Base-by-base conservation (phyloP, 2,329 filamentous ascomycete species). In the Blastomyces percursus region DNA sequence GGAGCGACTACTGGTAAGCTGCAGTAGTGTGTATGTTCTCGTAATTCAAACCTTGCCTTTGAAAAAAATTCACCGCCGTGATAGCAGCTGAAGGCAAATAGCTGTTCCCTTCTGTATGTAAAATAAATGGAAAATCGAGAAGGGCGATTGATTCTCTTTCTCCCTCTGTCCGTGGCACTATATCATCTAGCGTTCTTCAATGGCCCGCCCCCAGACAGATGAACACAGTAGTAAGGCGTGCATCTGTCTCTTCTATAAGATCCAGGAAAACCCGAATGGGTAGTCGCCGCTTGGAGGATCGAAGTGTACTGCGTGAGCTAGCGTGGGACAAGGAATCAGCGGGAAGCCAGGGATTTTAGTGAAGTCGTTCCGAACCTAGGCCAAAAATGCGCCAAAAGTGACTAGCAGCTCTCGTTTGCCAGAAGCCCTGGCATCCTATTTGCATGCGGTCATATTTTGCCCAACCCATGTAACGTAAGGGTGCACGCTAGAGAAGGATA, bases 241-340 rank as follows among this genome's bases (percentile, higher is more conserved):
- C 21, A 38, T 58, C 14, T 14, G 19, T n/a, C 44, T 46, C 40
- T 42, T 42, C 16, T 19, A 19, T 46, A 0, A n/a, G 44, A 19
- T 19, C 40, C 14, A 44, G 40, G 40, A 19, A 16, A 44, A 44
- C 40, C 14, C 40, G 40, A 44, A 2, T 44, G 16, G 35, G 40
- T 19, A 19, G 16, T 19, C 7, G 40, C 19, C 14, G 16, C 40
- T 44, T 44, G 40, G 40, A 44, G 19, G 40, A 44, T 52, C n/a
- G 30, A 32, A 6, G 30, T 32, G 30, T 8, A 38, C 21, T 46
- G 59, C 62, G 63, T 60, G 61, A 59, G 56, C 51, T 56, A 63
- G 61, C 40, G 56, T 62, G 51, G 51, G 65, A 38, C 67, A 68
- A 65, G 67, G 67, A 67, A 68, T 66, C 67, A 60, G 60, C 66